Base-by-base conservation (phyloP, 1,139 yeast genomes). In the Hansenula lynferdii region DNA sequence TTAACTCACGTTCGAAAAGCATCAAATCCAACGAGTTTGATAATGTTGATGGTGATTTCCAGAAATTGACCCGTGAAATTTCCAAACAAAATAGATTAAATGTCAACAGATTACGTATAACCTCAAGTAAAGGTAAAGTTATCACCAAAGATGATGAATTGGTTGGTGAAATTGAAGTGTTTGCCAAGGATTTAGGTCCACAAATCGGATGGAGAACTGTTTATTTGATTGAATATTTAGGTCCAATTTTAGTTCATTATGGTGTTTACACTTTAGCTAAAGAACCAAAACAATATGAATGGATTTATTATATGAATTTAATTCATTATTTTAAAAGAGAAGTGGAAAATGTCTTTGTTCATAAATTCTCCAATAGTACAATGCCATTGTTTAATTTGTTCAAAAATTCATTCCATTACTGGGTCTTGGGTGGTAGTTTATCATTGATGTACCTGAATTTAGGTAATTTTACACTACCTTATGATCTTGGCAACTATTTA, bases 121-220 rank as follows among this genome's bases (percentile, higher is more conserved):
- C 69, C 57, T 15, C 56, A 69, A 44, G 51, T 28, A 47, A 51
- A 23, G 54, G 53, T 22, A 61, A 61, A 24, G 49, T 69, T 16
- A 41, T 51, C 31, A 38, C 42, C 5, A 29, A 45, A 3, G 45
- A 42, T 17, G 34, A 39, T 7, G 47, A 51, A 51, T 14, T 62
- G 36, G 39, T 51, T 34, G 37, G 50, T 39, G 57, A 51, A 35
- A 37, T 50, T 39, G 57, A 59, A 36, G 65, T 70, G 18, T 75
- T 63, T 45, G 85, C 82, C 42, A 89, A 90, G 60, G 97, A 90
- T 55, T 71, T 92, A 47, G 98, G 97, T 17, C 94, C 95, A 2
- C 98, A 92, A 64, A 77, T 92, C 44, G 80, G 83, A 4, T 92
- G 97, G 97, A 75, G 85, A 62, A 75, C 90, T 7, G 97, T 92